Percentiles rank a stretch among this genome's conserved stretches.
These are phyloP conservation scores for Panicum hallii DNA, from an alignment of 202 grass and related monocot species.

Conservation along the genomic window DNA sequence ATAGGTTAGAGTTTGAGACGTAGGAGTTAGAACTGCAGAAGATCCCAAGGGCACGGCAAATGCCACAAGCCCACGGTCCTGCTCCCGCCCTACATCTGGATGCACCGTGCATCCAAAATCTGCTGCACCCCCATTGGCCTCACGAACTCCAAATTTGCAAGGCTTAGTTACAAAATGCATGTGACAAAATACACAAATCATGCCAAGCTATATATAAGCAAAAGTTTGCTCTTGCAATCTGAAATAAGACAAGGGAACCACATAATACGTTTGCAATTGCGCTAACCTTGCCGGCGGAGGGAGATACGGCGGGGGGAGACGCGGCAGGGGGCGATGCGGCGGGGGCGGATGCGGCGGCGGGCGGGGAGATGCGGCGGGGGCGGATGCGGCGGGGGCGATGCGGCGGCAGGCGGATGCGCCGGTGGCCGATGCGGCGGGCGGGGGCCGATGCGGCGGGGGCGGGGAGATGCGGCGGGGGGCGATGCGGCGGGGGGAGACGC, in stretches of 20 bases:
- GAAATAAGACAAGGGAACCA: not conserved
- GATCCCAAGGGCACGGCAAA: constrained; percentile 2
- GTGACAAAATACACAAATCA: not conserved
- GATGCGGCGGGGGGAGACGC: too few species aligned
- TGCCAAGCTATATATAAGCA: not conserved
- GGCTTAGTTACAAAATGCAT: not conserved
- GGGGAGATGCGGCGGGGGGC: too few species aligned
- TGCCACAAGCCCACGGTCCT: not conserved
- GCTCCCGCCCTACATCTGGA: not conserved
- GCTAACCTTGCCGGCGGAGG: not conserved
- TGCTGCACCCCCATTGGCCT: not conserved
- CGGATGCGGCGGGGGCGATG: too few species aligned
- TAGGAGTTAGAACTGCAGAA: not conserved
- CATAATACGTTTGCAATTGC: not conserved
- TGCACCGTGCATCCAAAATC: not conserved
- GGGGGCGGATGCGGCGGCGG: too few species aligned
- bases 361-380: too few species aligned
- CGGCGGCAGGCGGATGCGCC: too few species aligned
- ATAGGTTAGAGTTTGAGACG: too few species aligned
- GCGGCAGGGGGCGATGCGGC: too few species aligned
- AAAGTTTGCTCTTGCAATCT: not conserved
- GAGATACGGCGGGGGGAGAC: too few species aligned
- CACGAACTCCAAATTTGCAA: not conserved
- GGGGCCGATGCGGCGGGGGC: too few species aligned
- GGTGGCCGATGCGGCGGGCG: too few species aligned